These are phyloP conservation scores for Ustilago tritici DNA, from an alignment of 1,284 basidiomycete species.

Conservation along the genomic window DNA sequence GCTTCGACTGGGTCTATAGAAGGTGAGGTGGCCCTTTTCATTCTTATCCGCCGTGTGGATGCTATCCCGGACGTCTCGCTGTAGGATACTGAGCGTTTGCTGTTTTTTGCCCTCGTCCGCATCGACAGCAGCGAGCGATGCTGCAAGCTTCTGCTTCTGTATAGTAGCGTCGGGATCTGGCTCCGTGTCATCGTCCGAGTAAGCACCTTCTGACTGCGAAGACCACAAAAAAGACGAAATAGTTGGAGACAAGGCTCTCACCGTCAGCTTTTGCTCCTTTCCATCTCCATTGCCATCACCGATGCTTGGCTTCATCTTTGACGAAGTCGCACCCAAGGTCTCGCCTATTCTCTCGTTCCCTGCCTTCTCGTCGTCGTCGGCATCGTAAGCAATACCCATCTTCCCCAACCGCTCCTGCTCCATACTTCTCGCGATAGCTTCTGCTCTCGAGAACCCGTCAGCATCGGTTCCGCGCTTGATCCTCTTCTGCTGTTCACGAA, in stretches of 20 bases:
- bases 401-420: constrained; percentile 34
- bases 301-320: background rate
- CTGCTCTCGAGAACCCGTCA: constrained; percentile 41
- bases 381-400: constrained; percentile 29
- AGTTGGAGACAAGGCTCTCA: constrained; percentile 38
- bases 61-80: constrained; percentile 12
- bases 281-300: background rate
- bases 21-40: constrained; percentile 13
- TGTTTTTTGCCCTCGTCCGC: constrained; percentile 25
- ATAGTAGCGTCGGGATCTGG: background rate
- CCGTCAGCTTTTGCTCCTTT: constrained; percentile 22
- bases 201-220: constrained; percentile 33
- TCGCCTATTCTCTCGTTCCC: background rate
- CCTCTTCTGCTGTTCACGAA: constrained; percentile 31
- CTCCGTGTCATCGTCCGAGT: constrained; percentile 16
- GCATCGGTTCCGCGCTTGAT: constrained; percentile 32
- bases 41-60: background rate
- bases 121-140: constrained; percentile 17
- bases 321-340: background rate
- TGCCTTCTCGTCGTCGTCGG: background rate
- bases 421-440: constrained; percentile 40
- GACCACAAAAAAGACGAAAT: constrained; percentile 49
- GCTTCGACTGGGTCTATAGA: constrained; percentile 25
- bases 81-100: constrained; percentile 30
- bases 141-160: constrained; percentile 11